These are phyloP conservation scores for Talaromyces sp. DNA, from an alignment of 2,329 filamentous ascomycete species.

Conservation along the genomic window DNA sequence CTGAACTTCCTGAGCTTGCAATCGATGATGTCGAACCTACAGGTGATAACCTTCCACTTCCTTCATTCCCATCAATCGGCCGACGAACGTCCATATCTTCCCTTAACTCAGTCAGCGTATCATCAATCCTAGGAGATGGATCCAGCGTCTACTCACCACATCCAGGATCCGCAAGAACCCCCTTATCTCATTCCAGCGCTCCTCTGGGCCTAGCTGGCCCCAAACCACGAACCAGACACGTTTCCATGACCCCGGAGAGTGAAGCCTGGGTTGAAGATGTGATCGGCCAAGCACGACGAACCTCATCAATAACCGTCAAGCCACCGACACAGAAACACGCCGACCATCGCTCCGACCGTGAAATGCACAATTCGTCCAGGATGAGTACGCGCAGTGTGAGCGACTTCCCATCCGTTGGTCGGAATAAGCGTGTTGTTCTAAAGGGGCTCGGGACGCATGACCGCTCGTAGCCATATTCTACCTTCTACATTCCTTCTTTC, in stretches of 20 bases:
- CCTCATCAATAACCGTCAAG: slow-evolving; percentile 33
- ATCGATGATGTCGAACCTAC: slow-evolving; percentile 29
- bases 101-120: slow-evolving; percentile 33
- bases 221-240: slow-evolving; percentile 37
- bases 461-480: slow-evolving; percentile 21
- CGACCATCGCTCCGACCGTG: slow-evolving; percentile 19
- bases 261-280: slow-evolving; percentile 49
- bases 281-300: slow-evolving; percentile 42
- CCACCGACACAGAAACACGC: slow-evolving; percentile 25
- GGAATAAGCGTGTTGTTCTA: slow-evolving; percentile 39
- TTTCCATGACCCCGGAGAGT: slow-evolving; percentile 44
- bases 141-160: slow-evolving; percentile 25
- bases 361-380: slow-evolving; percentile 28
- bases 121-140: slow-evolving; percentile 28
- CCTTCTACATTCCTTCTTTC: background rate
- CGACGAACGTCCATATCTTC: slow-evolving; percentile 40
- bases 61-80: slow-evolving; percentile 26
- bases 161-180: slow-evolving; percentile 26
- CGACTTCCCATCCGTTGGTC: slow-evolving; percentile 36
- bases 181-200: slow-evolving; percentile 24
- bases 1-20: slow-evolving; percentile 27
- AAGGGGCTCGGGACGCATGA: slow-evolving; percentile 30
- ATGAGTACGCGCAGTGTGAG: slow-evolving; percentile 32
- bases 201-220: slow-evolving; percentile 48
- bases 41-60: slow-evolving; percentile 29